Percentiles rank a stretch among this genome's conserved stretches.
These are phyloP conservation scores for Peniophora sp. DNA, from an alignment of 1,284 basidiomycete species.

Conservation along the genomic window DNA sequence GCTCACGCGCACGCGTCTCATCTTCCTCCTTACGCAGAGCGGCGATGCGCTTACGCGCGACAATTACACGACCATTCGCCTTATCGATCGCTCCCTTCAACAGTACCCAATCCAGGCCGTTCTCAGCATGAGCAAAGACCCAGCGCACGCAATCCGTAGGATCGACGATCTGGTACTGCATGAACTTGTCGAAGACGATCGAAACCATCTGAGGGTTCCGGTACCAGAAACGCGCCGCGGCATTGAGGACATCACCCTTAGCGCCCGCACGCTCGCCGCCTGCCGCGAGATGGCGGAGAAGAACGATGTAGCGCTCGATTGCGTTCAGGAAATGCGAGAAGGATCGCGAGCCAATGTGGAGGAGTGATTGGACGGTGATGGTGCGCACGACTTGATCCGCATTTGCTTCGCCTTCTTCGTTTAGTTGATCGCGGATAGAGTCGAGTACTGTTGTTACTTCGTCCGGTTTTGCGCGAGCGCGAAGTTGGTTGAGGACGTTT, in stretches of 20 bases:
- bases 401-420: slow-evolving; percentile 48
- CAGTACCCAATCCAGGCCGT: slow-evolving; percentile 74
- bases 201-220: slow-evolving; percentile 76
- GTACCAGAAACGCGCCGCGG: slow-evolving; percentile 74
- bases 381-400: slow-evolving; percentile 67
- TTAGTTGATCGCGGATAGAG: slow-evolving; percentile 52
- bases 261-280: slow-evolving; percentile 39
- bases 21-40: slow-evolving; percentile 81
- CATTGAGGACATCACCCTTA: slow-evolving; percentile 64
- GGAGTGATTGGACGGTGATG: slow-evolving; percentile 83
- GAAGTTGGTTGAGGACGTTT: slow-evolving; percentile 75
- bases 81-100: slow-evolving; percentile 80
- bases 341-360: slow-evolving; percentile 88
- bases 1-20: slow-evolving; percentile 67
- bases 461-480: slow-evolving; percentile 68
- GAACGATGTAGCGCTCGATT: slow-evolving; percentile 90
- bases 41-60: slow-evolving; percentile 65
- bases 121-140: slow-evolving; percentile 57
- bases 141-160: slow-evolving; percentile 87
- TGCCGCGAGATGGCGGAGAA: slow-evolving; percentile 69
- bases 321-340: slow-evolving; percentile 99
- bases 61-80: slow-evolving; percentile 77
- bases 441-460: slow-evolving; percentile 78
- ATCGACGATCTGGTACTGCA: slow-evolving; percentile 98
- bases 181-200: slow-evolving; percentile 94